Evolutionary conservation across 495 filamentous ascomycete species (phyloP), one percentile per base, ranked within the genome.

Genomic region (Friedmanniomyces endolithicus): DNA sequence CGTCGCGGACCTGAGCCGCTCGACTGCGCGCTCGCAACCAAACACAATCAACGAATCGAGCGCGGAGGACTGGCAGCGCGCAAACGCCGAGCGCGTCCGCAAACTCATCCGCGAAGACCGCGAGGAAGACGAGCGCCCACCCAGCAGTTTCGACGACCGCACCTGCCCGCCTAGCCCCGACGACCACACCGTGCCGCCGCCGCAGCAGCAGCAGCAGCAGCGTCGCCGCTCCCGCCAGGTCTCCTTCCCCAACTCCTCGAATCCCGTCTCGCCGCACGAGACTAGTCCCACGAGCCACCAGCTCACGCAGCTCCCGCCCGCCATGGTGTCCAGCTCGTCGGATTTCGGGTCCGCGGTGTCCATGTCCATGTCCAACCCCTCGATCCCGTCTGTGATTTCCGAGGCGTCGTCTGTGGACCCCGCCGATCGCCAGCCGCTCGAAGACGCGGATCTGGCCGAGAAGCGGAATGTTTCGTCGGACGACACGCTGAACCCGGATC

Each of bases 351-450:
- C 71, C 31, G 63, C 60, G 16, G 65, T 71, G 51, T 71, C 71
- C 22, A 67, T 67, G 57, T 67, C 65, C 0, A 70, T 70, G 0
- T 74, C 71, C 1, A 63, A 70, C 50, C 71, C 71, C 14, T 74
- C 71, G 1, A 70, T 72, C 25, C 71, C 71, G 0, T 73, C 70
- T 2, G 65, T 70, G 37, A 56, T 67, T n/a, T 73, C 71, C 1
- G 68, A 68, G 11, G 60, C 61, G 11, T 72, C 70, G 1, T 70
- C 70, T 16, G 45, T 70, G 6, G 61, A 62, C 11, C 59, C 59
- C 14, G 60, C 61, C 3, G 69, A 69, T 25, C 57, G 64, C 17
- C 17, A 40, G 23, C 48, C 63, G 22, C 8, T 44, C 3, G 27
- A 61, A 24, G 25, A 35, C 24, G 11, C 56, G 31, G 46, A 55